Percentiles rank a stretch among this genome's conserved stretches.
phyloP scores from a whole-genome alignment of 2,329 filamentous ascomycete species.

The Botrytis hyacinthi region DNA sequence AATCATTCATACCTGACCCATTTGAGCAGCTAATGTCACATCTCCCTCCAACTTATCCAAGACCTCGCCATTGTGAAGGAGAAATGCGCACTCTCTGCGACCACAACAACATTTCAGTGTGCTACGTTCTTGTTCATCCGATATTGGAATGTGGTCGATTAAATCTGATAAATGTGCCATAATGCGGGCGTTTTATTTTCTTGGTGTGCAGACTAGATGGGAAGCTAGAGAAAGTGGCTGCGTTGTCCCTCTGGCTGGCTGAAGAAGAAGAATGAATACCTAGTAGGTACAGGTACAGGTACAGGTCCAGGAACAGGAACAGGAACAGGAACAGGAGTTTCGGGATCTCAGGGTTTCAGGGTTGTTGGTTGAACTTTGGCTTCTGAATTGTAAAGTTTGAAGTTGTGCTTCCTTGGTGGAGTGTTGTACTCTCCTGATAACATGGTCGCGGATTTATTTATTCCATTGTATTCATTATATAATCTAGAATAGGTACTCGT shows the following conservation, averaged over 20 bases:
- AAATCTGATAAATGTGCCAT: conserved; percentile 15
- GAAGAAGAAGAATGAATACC: neutral
- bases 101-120: conserved; percentile 77
- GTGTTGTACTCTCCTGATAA: neutral
- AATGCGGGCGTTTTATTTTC: neutral
- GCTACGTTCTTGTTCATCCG: conserved; percentile 16
- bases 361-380: neutral
- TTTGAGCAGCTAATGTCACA: conserved; percentile 78
- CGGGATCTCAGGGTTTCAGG: neutral
- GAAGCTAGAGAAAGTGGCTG: conserved; percentile 12
- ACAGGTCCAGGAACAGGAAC: too few relatives aligned
- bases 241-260: neutral
- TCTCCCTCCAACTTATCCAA: conserved; percentile 83
- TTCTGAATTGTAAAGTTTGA: neutral
- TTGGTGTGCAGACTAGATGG: neutral
- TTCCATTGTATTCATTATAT: neutral
- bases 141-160: conserved; percentile 32
- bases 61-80: conserved; percentile 75
- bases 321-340: neutral
- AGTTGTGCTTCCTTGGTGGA: conserved; percentile 7
- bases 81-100: conserved; percentile 70
- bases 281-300: too few relatives aligned
- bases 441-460: conserved; percentile 5
- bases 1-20: conserved; percentile 78
- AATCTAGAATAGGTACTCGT: neutral